These are phyloP conservation scores for Infundibulicybe gibba DNA, from an alignment of 768 basidiomycete genomes.

Conservation along the genomic window DNA sequence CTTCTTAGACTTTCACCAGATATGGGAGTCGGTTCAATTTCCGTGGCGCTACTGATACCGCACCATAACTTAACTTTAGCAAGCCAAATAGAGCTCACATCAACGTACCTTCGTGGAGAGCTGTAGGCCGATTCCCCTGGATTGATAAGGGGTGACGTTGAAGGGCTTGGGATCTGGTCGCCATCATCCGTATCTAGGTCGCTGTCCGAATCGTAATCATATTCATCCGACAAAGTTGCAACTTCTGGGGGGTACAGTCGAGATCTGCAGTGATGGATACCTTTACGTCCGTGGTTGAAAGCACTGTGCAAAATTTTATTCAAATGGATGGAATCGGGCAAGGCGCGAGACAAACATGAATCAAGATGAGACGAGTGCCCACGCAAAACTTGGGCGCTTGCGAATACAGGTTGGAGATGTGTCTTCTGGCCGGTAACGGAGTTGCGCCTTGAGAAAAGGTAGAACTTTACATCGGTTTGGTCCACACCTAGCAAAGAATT, in stretches of 20 bases:
- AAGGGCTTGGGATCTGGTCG: background rate
- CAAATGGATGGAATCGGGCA: no score
- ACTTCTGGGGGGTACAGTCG: background rate
- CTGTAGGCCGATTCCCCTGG: no score
- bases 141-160: no score
- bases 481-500: no score
- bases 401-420: conserved; percentile 12
- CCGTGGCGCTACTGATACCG: no score
- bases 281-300: conserved; percentile 4
- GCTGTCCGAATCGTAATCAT: conserved; percentile 17
- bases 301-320: conserved; percentile 9
- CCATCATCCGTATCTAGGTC: conserved; percentile 10
- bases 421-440: background rate
- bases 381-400: conserved; percentile 8
- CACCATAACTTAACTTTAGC: no score
- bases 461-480: no score
- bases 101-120: no score
- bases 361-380: conserved; percentile 13
- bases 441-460: no score
- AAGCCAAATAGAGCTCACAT: no score
- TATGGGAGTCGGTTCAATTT: no score
- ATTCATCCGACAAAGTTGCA: background rate
- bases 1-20: conserved; percentile 7
- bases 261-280: background rate
- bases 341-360: background rate